A percentile compares a stretch with the other conserved stretches of the same genome.
phyloP scores from a whole-genome alignment of 164 flowering plant genomes.

The Berberis vulgaris region DNA sequence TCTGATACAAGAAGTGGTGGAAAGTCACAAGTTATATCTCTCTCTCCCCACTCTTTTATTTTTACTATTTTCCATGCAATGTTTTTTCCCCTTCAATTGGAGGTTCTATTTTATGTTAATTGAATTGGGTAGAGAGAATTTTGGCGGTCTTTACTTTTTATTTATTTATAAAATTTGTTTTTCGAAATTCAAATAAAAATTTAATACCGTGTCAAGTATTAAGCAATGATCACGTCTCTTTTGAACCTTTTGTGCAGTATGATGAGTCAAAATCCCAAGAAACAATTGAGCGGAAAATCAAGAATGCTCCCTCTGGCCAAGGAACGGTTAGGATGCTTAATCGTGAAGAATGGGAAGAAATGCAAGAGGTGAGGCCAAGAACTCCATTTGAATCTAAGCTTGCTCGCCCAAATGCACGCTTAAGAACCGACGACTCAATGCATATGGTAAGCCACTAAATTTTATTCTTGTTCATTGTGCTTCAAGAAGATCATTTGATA shows the following conservation, averaged over 20 bases:
- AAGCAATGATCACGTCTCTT: neutral
- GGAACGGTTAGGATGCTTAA: conserved; percentile 89
- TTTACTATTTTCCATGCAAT: neutral
- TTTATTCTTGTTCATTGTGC: neutral
- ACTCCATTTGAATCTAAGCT: conserved; percentile 94
- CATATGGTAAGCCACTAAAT: conserved; percentile 36
- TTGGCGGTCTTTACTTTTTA: neutral
- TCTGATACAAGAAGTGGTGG: neutral
- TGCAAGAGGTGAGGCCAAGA: conserved; percentile 75
- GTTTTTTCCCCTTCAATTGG: neutral
- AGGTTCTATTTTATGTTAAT: neutral
- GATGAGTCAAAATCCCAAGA: conserved; percentile 75
- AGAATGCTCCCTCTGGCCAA: conserved; percentile 68
- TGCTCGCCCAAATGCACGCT: conserved; percentile 75
- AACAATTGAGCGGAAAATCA: conserved; percentile 68
- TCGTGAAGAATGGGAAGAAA: conserved; percentile 83
- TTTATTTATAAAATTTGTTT: no score
- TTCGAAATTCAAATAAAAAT: neutral
- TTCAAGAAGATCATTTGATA: no score
- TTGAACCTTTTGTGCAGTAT: conserved; percentile 26
- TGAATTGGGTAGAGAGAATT: neutral
- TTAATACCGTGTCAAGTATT: neutral
- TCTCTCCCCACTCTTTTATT: no score
- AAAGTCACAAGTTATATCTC: no score
- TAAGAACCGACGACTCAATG: conserved; percentile 69